Evolutionary conservation across 257 asterid genomes (phyloP), one percentile per base, ranked within the genome.

Genomic region (Ocimum tenuiflorum): DNA sequence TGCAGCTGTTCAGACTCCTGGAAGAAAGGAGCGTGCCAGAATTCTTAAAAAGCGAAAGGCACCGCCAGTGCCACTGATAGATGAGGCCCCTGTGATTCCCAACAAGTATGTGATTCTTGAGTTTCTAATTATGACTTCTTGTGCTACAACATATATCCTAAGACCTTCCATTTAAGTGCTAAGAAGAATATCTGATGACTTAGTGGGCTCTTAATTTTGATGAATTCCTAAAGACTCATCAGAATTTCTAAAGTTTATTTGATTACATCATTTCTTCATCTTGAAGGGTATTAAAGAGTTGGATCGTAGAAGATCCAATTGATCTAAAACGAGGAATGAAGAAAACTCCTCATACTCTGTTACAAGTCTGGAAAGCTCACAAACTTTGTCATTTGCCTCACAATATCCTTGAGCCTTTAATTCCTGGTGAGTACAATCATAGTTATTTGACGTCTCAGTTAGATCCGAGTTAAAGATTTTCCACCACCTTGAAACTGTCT

Each of bases 1-100:
- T 20, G 72, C 75, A 42, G 57, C 75, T 68, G 71, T 92, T 63
- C 86, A 31, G 50, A 89, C 97, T 52, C 97, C 99, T 14, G 95
- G 91, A 53, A 52, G 77, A 57, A 85, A 67, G 72, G 96, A 92
- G 77, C 74, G 65, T 29, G 59, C 69, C 4, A 82, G 71, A 54
- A 73, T 78, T 75, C 66, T 54, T 53, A 84, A 75, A 84, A 89
- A 86, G 83, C 81, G 84, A 51, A 89, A 79, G 75, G 60, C 79
- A 67, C 17, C 75, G 63, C 31, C 31, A 27, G 3, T 77, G 63
- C 31, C 31, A 27, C 31, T 77, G 60, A 45, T 71, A 51, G 99
- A 87, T 75, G 73, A 39, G 7, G 59, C 75, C 65, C 39, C 75
- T 13, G 74, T 79, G 54, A 20, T 92, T 56, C 46, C 88, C 50